These are phyloP conservation scores for Gymnopus androsaceus DNA, from an alignment of 1,284 basidiomycete genomes.

Conservation along the genomic window DNA sequence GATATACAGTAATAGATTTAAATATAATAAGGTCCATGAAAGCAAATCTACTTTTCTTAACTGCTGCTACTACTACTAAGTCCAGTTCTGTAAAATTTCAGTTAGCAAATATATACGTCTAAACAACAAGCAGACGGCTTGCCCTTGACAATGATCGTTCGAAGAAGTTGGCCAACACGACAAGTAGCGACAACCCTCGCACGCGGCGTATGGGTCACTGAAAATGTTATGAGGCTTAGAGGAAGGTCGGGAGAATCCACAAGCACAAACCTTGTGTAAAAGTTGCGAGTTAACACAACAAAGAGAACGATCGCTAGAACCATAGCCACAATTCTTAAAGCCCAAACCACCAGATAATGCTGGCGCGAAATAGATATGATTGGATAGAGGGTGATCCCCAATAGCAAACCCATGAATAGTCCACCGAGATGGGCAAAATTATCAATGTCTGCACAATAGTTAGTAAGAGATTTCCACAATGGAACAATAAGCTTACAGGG, in stretches of 20 bases:
- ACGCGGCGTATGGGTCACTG: slow-evolving; percentile 47
- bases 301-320: slow-evolving; percentile 80
- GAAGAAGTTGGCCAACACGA: slow-evolving; percentile 81
- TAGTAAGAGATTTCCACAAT: slow-evolving; percentile 9
- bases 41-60: too few species aligned
- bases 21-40: too few species aligned
- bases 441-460: slow-evolving; percentile 56
- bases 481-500: slow-evolving; percentile 13
- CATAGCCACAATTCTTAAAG: slow-evolving; percentile 71
- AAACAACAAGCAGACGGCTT: slow-evolving; percentile 21
- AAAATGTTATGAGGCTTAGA: slow-evolving; percentile 56
- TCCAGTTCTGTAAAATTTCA: slow-evolving; percentile 38
- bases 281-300: slow-evolving; percentile 83
- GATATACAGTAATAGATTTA: too few species aligned
- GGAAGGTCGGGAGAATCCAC: too few species aligned
- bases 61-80: slow-evolving; percentile 11
- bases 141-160: slow-evolving; percentile 82
- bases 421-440: slow-evolving; percentile 81
- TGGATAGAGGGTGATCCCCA: slow-evolving; percentile 84
- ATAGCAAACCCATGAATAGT: slow-evolving; percentile 74
- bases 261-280: slow-evolving; percentile 84
- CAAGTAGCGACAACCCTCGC: slow-evolving; percentile 87
- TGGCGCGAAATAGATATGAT: slow-evolving; percentile 79
- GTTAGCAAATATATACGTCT: slow-evolving; percentile 14
- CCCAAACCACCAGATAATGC: slow-evolving; percentile 78